A percentile compares a stretch with the other conserved stretches of the same genome.
Conservation (phyloP, 2,329 filamentous ascomycete genomes). For the Diplodia corticola region DNA sequence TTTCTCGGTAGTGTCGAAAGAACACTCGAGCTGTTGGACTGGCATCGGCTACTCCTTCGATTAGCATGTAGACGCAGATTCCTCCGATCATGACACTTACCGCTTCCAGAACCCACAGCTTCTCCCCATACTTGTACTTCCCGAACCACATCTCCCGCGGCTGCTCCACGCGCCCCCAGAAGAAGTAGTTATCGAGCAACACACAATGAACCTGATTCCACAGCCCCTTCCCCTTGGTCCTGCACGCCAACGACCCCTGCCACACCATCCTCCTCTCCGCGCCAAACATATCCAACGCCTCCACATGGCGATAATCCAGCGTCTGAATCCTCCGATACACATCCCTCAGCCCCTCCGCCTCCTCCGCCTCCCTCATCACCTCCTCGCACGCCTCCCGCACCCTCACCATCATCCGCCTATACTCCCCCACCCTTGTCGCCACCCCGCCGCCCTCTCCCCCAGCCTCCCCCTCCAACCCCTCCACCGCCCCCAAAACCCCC, state of each 20-base stretch:
- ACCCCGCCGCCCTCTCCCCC: neutral
- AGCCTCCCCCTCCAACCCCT: neutral
- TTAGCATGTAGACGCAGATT: neutral
- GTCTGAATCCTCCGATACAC: neutral
- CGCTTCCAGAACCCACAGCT: conserved; percentile 27
- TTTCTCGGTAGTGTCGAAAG: conserved; percentile 25
- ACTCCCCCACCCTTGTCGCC: neutral
- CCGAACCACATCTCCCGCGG: conserved; percentile 25
- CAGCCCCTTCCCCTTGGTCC: conserved; percentile 33
- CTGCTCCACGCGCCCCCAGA: conserved; percentile 35
- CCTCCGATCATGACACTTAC: conserved; percentile 23
- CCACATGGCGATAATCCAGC: neutral
- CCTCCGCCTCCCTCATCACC: neutral
- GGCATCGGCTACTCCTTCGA: conserved; percentile 27
- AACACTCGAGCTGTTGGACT: conserved; percentile 26
- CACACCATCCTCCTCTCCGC: conserved; percentile 27
- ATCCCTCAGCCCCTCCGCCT: neutral
- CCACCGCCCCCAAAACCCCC: neutral
- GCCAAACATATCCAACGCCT: conserved; percentile 28
- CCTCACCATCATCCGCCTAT: neutral
- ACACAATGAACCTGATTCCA: conserved; percentile 35
- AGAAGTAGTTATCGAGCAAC: conserved; percentile 34
- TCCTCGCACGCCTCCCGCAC: neutral
- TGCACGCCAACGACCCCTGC: conserved; percentile 34
- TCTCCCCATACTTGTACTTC: conserved; percentile 16